A percentile compares a stretch with the other conserved stretches of the same genome.
phyloP scores from a whole-genome alignment of 257 asterid species.

The Solanum pennellii region DNA sequence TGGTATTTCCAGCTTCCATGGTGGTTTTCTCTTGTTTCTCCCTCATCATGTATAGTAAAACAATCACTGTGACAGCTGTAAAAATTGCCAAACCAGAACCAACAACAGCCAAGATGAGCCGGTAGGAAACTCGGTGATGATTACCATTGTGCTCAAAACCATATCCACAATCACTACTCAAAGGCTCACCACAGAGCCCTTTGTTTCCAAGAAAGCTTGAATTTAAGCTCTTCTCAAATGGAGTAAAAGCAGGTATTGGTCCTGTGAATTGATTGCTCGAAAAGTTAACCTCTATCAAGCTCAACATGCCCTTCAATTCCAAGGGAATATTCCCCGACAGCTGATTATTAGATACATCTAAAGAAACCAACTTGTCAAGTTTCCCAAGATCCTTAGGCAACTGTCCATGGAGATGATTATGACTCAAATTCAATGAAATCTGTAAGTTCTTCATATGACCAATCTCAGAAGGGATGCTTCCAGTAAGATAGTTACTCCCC shows the following conservation, averaged over 20 bases:
- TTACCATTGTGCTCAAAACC: conserved; percentile 22
- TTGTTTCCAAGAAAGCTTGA: conserved; percentile 76
- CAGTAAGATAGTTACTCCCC: conserved; percentile 64
- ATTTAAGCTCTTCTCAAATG: conserved; percentile 79
- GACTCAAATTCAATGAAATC: conserved; percentile 74
- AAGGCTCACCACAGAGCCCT: conserved; percentile 88
- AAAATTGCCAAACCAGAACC: conserved; percentile 91
- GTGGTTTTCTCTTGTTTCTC: conserved; percentile 78
- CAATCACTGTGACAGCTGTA: conserved; percentile 56
- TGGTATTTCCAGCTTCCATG: conserved; percentile 22
- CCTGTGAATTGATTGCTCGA: conserved; percentile 73
- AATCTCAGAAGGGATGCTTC: conserved; percentile 75
- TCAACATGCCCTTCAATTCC: conserved; percentile 71
- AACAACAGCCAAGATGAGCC: conserved; percentile 61
- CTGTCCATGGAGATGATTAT: conserved; percentile 62
- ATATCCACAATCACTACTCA: conserved; percentile 48
- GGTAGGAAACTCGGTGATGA: conserved; percentile 79
- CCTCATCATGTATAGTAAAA: conserved; percentile 77
- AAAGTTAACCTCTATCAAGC: conserved; percentile 87
- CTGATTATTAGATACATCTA: conserved; percentile 78
- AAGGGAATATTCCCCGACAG: conserved; percentile 63
- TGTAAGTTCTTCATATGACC: conserved; percentile 88
- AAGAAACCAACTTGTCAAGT: conserved; percentile 84
- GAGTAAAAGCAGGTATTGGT: conserved; percentile 62
- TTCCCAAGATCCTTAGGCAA: conserved; percentile 84